Percentiles rank a stretch among this genome's conserved stretches.
phyloP scores from a whole-genome alignment of 352 stramenopile species.

The Globisporangium emineosum region DNA sequence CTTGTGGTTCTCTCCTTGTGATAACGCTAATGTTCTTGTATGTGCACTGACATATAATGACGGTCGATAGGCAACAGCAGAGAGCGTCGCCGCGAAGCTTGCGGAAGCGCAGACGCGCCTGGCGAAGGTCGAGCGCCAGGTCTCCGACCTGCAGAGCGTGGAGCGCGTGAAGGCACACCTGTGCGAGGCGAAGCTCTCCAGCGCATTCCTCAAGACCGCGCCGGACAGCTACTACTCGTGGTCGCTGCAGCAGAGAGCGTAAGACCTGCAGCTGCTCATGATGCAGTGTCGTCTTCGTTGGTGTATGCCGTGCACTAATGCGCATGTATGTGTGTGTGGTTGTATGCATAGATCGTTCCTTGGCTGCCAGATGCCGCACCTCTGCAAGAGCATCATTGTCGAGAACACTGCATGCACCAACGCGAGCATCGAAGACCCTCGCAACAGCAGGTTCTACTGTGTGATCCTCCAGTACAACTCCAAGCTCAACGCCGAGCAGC shows the following conservation, averaged over 20 bases:
- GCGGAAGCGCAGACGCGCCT: slow-evolving; percentile 13
- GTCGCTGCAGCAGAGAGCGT: slow-evolving; percentile 62
- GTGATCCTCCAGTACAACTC: slow-evolving; percentile 87
- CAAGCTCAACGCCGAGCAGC: slow-evolving; percentile 77
- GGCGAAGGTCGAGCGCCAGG: slow-evolving; percentile 14
- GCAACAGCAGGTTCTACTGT: slow-evolving; percentile 82
- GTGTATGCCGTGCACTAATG: not conserved
- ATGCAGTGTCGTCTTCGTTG: not conserved
- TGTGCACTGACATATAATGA: not conserved
- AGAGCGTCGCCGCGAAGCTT: slow-evolving; percentile 11
- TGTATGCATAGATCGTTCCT: slow-evolving; percentile 46
- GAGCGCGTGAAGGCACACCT: slow-evolving; percentile 23
- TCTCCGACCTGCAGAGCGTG: slow-evolving; percentile 14
- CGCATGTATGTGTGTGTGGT: not conserved
- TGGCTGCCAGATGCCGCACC: slow-evolving; percentile 53
- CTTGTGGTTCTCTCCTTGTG: not conserved
- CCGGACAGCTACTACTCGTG: slow-evolving; percentile 77
- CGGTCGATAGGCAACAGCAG: not conserved
- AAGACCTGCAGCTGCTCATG: not conserved
- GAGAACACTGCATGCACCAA: slow-evolving; percentile 82
- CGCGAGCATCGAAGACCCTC: slow-evolving; percentile 44
- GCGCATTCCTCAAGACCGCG: slow-evolving; percentile 62
- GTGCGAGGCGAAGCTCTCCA: slow-evolving; percentile 38
- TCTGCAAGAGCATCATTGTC: slow-evolving; percentile 90
- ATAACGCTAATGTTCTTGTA: not conserved